Conservation (phyloP, 73 alveolate genomes). For the Paramecium caudatum region DNA sequence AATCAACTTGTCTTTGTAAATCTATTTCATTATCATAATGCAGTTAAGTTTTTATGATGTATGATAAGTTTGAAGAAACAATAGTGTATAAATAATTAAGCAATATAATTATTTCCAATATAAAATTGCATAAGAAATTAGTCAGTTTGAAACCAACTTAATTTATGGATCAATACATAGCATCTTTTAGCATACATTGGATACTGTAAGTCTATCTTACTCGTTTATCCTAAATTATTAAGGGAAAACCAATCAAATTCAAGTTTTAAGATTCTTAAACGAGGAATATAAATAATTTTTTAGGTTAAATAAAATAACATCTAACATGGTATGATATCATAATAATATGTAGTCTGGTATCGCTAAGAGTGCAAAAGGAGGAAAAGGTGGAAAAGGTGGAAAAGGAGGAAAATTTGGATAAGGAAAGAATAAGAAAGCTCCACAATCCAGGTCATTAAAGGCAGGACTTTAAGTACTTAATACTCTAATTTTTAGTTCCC, state of each 20-base stretch:
- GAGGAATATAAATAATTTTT: background rate
- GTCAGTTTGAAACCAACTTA: background rate
- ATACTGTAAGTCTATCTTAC: background rate
- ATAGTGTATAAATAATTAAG: too few species aligned
- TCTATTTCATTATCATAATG: too few species aligned
- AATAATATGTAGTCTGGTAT: constrained; percentile 21
- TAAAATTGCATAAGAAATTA: background rate
- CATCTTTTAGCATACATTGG: background rate
- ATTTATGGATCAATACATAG: background rate
- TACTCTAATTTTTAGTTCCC: constrained; percentile 87
- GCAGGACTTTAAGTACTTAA: constrained; percentile 95
- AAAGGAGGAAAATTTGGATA: constrained; percentile 93
- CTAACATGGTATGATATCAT: background rate
- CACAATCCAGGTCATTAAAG: constrained; percentile 95
- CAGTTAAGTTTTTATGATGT: too few species aligned
- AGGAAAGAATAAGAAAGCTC: constrained; percentile 91
- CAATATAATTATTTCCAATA: background rate
- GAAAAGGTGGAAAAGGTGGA: constrained; percentile 94
- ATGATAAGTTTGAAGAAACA: too few species aligned
- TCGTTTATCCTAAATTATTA: background rate
- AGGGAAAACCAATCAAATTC: constrained; percentile 45
- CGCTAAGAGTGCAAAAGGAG: constrained; percentile 80
- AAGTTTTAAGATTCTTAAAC: constrained; percentile 51
- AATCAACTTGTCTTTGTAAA: too few species aligned
- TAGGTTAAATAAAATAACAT: background rate